A percentile compares a stretch with the other conserved stretches of the same genome.
Conservation (phyloP, 106 monocot genomes). For the Dioscorea alata region DNA sequence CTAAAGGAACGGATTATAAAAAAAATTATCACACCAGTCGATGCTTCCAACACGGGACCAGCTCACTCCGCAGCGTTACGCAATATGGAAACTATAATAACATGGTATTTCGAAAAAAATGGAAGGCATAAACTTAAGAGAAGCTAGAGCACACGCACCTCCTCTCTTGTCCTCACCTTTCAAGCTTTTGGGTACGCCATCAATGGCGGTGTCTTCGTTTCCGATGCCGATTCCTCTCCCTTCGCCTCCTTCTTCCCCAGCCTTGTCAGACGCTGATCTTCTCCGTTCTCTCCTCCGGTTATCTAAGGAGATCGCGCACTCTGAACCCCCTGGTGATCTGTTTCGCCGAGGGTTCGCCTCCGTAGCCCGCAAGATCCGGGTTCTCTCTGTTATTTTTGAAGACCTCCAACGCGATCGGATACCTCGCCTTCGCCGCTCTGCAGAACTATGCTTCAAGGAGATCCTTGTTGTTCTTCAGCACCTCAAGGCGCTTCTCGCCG, state of each 20-base stretch:
- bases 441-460: conserved; percentile 49
- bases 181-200: neutral
- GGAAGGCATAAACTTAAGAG: neutral
- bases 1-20: too few species aligned
- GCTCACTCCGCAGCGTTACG: neutral
- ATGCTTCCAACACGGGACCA: neutral
- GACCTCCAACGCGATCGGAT: conserved; percentile 27
- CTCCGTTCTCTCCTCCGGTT: conserved; percentile 40
- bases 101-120: too few species aligned
- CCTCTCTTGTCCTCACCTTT: neutral
- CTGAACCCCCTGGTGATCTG: conserved; percentile 8
- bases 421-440: conserved; percentile 24
- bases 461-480: conserved; percentile 51
- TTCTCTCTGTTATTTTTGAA: conserved; percentile 55
- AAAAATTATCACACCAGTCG: too few species aligned
- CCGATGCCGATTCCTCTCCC: neutral
- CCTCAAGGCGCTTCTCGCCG: conserved; percentile 32
- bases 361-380: conserved; percentile 27
- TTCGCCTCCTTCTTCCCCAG: neutral
- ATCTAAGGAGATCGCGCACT: conserved; percentile 31
- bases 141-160: neutral
- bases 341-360: conserved; percentile 27
- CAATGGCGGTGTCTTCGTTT: neutral
- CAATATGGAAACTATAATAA: neutral
- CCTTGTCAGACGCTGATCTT: conserved; percentile 1